Base-by-base conservation (phyloP, 768 basidiomycete species). In the Lactarius tabidus region DNA sequence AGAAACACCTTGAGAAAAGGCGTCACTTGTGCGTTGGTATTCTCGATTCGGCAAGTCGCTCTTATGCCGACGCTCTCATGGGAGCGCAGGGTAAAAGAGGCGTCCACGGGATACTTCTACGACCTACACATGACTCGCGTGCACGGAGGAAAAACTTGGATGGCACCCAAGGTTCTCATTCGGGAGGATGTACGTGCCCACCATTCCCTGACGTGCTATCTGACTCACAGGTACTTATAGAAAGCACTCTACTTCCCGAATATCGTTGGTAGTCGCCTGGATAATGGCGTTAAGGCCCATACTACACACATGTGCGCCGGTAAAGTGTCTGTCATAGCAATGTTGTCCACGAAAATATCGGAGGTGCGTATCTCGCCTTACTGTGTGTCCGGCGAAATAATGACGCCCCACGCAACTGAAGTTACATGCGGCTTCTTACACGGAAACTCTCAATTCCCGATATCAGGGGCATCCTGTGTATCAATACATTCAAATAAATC, bases 81-180 rank as follows among this genome's bases (percentile, higher is more conserved):
- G 26, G 38, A 17, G 9, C 67, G 2, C 69, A 89, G 87, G 45
- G 78, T 88, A 64, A 80, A 84, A 65, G 82, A 87, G 72, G 85
- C 81, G 0, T 82, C 85, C 15, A 90, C 88, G 72, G 93, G 94
- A 0, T 96, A 98, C 76, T 98, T 93, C 71, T 82, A 90, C 59
- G 96, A 98, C 73, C 80, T 88, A 45, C 90, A 91, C 71, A 86
- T 88, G 73, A 89, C 91, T 1, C 79, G 89, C 58, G 82, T 82
- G 51, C 85, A 93, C 70, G 95, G 93, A 18, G 96, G 96, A 18
- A 98, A 98, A 78, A 89, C 90, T 10, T 98, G 93, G 94, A 84
- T 94, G 59, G 95, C 94, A 14, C 95, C 95, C 1, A 86, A 83
- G 26, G 89, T 91, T 26, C 80, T 98, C 70, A 94, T 98, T 67